A percentile compares a stretch with the other conserved stretches of the same genome.
phyloP scores from a whole-genome alignment of 257 asterid species.

The Nicotiana tomentosiformis region DNA sequence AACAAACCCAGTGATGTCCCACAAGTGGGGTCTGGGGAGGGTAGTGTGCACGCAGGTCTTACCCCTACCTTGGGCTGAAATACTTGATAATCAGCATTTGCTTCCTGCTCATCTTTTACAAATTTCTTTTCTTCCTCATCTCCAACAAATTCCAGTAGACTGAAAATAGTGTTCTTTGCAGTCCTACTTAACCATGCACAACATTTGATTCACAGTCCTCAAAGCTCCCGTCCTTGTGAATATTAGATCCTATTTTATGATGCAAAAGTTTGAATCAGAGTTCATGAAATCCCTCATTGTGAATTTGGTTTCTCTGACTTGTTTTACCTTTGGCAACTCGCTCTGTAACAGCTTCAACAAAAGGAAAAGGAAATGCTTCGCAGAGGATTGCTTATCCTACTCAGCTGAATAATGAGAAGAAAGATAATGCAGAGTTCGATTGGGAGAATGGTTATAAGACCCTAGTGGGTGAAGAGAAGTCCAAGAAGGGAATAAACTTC shows the following conservation, averaged over 20 bases:
- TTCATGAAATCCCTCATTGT: constrained; percentile 1
- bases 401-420: constrained; percentile 32
- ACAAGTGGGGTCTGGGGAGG: too few relatives aligned
- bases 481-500: constrained; percentile 28
- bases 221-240: not conserved
- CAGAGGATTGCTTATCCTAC: constrained; percentile 29
- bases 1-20: too few relatives aligned
- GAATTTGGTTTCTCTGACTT: constrained; percentile 13
- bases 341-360: constrained; percentile 16
- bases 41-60: too few relatives aligned
- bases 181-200: not conserved
- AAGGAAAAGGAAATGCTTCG: constrained; percentile 31
- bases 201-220: not conserved
- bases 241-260: not conserved
- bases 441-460: constrained; percentile 25
- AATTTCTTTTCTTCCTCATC: not conserved
- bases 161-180: not conserved
- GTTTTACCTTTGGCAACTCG: constrained; percentile 13
- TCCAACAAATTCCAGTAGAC: not conserved
- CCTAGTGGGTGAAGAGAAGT: constrained; percentile 33
- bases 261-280: not conserved
- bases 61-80: not conserved
- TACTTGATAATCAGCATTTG: not conserved
- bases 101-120: constrained; percentile 1
- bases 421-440: constrained; percentile 26